These are phyloP conservation scores for Penicillium herquei DNA, from an alignment of 495 filamentous ascomycete genomes.

Conservation along the genomic window DNA sequence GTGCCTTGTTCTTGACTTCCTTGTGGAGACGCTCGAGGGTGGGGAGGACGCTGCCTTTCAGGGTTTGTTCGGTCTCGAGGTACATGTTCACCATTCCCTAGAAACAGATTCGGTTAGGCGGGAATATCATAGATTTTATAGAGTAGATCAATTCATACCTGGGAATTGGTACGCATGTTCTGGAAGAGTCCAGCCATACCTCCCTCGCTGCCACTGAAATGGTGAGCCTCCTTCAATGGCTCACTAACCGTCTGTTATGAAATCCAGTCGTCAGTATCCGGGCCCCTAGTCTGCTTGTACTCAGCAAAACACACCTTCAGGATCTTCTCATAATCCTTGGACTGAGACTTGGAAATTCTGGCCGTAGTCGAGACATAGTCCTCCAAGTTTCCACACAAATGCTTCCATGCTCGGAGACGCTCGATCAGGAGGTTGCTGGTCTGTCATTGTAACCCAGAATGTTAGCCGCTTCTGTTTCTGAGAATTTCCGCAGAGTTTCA, in stretches of 20 bases:
- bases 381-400: slow-evolving; percentile 85
- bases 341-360: slow-evolving; percentile 76
- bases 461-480: slow-evolving; percentile 5
- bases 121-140: background rate
- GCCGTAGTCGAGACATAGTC: slow-evolving; percentile 82
- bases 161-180: slow-evolving; percentile 87
- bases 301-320: slow-evolving; percentile 62
- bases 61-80: slow-evolving; percentile 79
- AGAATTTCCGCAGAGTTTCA: no score
- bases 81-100: slow-evolving; percentile 83
- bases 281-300: background rate
- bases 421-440: slow-evolving; percentile 76
- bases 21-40: slow-evolving; percentile 87
- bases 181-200: slow-evolving; percentile 89
- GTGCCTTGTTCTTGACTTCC: slow-evolving; percentile 93
- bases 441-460: slow-evolving; percentile 33
- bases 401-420: slow-evolving; percentile 91
- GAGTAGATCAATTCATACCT: slow-evolving; percentile 47
- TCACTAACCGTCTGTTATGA: slow-evolving; percentile 69
- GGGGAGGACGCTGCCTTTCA: slow-evolving; percentile 80
- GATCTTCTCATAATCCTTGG: slow-evolving; percentile 94
- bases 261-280: slow-evolving; percentile 2
- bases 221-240: slow-evolving; percentile 81
- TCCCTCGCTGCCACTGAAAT: slow-evolving; percentile 84
- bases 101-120: no score